phyloP scores from a whole-genome alignment of 176 grass and related monocot genomes.

The bread wheat (Triticum aestivum) region DNA sequence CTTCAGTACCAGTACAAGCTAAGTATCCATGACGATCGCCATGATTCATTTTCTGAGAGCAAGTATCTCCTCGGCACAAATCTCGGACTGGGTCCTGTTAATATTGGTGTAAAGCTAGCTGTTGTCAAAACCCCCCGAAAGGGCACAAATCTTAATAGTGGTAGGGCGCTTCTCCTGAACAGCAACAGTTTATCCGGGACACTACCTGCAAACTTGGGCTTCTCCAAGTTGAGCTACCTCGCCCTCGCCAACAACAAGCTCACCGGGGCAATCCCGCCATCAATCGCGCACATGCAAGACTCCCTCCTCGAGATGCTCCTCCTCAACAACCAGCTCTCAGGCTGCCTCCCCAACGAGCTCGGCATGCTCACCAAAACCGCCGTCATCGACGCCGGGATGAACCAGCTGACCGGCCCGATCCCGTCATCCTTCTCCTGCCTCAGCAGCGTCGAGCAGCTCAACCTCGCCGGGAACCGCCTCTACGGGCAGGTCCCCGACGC shows the following conservation, averaged over 20 bases:
- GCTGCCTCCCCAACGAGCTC: constrained; percentile 63
- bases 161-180: no score
- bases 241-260: constrained; percentile 69
- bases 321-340: constrained; percentile 67
- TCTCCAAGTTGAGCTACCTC: constrained; percentile 41
- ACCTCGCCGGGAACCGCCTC: constrained; percentile 34
- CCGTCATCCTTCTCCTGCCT: constrained; percentile 65
- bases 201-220: no score
- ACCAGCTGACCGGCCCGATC: constrained; percentile 68
- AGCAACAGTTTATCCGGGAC: no score
- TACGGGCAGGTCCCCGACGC: constrained; percentile 58
- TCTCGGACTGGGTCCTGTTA: no score
- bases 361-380: constrained; percentile 47
- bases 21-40: no score
- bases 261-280: constrained; percentile 34
- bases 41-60: no score
- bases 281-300: constrained; percentile 18
- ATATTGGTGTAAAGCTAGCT: no score
- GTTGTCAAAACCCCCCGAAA: no score
- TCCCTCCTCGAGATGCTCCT: constrained; percentile 53
- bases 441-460: constrained; percentile 67
- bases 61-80: no score
- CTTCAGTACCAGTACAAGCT: no score
- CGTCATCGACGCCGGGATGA: constrained; percentile 69
- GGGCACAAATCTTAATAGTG: no score